Evolutionary conservation across 495 filamentous ascomycete genomes (phyloP).

Genomic region (Trichoderma gamsii): DNA sequence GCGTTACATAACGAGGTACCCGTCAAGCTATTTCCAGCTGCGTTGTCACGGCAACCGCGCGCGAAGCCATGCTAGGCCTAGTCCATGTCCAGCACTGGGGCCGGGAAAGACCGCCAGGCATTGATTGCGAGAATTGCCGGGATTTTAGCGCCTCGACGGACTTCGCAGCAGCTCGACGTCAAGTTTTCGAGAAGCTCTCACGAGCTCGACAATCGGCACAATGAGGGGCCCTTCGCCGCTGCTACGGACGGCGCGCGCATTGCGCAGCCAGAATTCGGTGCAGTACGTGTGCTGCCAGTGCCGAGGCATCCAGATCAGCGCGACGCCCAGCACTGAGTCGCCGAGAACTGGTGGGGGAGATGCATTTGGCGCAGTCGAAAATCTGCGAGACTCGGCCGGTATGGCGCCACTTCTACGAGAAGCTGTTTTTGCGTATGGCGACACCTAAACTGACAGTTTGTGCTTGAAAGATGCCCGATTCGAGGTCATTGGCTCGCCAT

Average conservation of each 20-base stretch:
- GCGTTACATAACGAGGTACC: background rate
- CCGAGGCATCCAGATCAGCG: slow-evolving; percentile 49
- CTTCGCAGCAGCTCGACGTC: slow-evolving; percentile 8
- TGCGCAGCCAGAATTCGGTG: slow-evolving; percentile 15
- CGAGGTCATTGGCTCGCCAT: slow-evolving; percentile 82
- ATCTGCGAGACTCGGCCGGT: slow-evolving; percentile 35
- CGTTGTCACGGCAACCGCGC: slow-evolving; percentile 3
- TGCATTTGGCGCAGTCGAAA: slow-evolving; percentile 36
- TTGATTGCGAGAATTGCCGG: slow-evolving; percentile 13
- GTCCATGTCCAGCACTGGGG: background rate
- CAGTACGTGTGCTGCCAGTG: slow-evolving; percentile 41
- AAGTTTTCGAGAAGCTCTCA: slow-evolving; percentile 8
- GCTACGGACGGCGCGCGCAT: slow-evolving; percentile 20
- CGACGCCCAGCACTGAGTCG: slow-evolving; percentile 45
- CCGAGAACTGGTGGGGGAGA: slow-evolving; percentile 35
- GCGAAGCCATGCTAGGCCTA: background rate
- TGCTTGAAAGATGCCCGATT: slow-evolving; percentile 74
- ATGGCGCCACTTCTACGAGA: slow-evolving; percentile 21
- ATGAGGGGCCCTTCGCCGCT: slow-evolving; percentile 30
- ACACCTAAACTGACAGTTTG: background rate
- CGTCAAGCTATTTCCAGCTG: background rate
- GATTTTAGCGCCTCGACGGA: slow-evolving; percentile 3
- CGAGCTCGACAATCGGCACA: slow-evolving; percentile 19
- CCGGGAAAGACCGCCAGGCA: slow-evolving; percentile 6
- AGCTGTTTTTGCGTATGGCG: background rate